Evolutionary conservation across 2,329 filamentous ascomycete species (phyloP), one percentile per base, ranked within the genome.

Genomic region (Xylaria sp.): DNA sequence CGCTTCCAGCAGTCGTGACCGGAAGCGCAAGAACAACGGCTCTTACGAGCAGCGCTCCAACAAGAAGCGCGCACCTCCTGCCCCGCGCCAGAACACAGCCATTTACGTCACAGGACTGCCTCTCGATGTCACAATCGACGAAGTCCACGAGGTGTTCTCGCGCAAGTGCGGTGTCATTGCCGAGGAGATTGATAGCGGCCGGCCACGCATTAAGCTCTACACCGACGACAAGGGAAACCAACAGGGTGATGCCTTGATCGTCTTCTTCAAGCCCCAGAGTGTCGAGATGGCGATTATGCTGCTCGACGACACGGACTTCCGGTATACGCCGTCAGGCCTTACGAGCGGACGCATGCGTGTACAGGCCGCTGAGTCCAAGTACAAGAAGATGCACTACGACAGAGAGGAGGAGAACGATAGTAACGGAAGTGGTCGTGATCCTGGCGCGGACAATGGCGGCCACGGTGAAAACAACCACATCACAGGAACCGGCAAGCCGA

Each of bases 191-290:
- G 92, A 97, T 70, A 92, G 87, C 69, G 90, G 91, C 59, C 84
- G 86, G 51, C 91, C 91, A 50, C 88, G 94, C 44, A 93, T 99
- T 76, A 97, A 96, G 77, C 85, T 99, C 74, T 99, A 99, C 76
- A 85, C 80, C 18, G 87, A 97, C 71, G 85, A 89, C 1, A 76
- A 87, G 1, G 94, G 92, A 18, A 83, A 85, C 13, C 96, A 96
- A 80, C 97, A 97, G 72, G 94, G 94, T 62, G 92, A 97, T 71
- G 92, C 91, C 2, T 81, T 99, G 37, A 80, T 99, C 57, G 90
- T 97, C 42, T 99, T 95, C 76, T 97, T 96, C 82, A 91, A 94
- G 68, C 89, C 92, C 0, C 92, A 96, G 71, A 95, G 90, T n/a
- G 93, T 99, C 60, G 79, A 89, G 48, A 88, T 92, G 77, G 91